Conservation (phyloP, 179 eudicot species). For the Beta macrorhiza region DNA sequence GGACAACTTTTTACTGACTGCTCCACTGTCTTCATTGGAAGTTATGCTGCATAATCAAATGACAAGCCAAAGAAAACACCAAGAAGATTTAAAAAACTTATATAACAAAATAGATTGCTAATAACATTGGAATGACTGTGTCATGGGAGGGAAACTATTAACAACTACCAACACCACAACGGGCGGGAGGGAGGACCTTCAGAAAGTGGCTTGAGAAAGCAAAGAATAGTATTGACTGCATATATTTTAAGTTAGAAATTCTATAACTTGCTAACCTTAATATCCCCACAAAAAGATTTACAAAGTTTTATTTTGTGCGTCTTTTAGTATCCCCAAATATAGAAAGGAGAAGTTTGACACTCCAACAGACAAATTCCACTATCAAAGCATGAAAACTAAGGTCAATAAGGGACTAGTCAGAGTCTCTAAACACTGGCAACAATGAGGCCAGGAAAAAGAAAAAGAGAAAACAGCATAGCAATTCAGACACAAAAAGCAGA, state of each 20-base stretch:
- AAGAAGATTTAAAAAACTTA: background rate
- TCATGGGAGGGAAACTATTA: background rate
- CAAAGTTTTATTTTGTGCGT: too few relatives aligned
- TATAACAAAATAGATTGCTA: background rate
- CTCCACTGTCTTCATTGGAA: constrained; percentile 49
- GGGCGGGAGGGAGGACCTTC: background rate
- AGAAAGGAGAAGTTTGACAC: background rate
- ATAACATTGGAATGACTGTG: background rate
- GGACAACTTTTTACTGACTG: constrained; percentile 47
- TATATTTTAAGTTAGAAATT: too few relatives aligned
- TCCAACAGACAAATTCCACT: background rate
- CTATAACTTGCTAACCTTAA: too few relatives aligned
- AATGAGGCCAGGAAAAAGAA: background rate
- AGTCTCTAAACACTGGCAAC: background rate
- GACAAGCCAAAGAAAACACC: background rate
- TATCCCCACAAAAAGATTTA: too few relatives aligned
- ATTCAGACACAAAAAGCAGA: background rate
- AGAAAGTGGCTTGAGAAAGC: background rate
- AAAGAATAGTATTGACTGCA: background rate
- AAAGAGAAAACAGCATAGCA: background rate
- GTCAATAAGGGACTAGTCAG: background rate
- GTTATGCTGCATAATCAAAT: constrained; percentile 41
- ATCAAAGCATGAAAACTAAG: background rate
- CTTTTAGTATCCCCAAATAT: background rate
- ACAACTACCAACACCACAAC: background rate